Base-by-base conservation (phyloP, 306 rosid genomes). In the Lablab purpureus region DNA sequence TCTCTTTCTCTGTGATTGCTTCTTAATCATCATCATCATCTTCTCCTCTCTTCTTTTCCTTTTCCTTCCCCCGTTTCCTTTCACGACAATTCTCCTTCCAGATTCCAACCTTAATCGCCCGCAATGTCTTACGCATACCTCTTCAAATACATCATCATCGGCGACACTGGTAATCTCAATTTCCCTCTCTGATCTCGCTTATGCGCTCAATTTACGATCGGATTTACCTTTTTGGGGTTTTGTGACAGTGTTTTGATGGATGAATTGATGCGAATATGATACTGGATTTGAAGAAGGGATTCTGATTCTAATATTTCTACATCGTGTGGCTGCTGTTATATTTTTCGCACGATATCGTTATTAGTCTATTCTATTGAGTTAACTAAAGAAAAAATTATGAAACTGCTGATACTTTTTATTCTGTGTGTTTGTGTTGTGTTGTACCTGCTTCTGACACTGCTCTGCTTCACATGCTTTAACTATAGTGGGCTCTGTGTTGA, bases 131-230 rank as follows among this genome's bases (percentile, higher is more conserved):
- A 95, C 93, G 99, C 97, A 0, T 95, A 95, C 23, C 97, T 95
- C 22, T 95, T 95, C 97, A 95, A 95, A 87, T 95, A 95, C 84
- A 95, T 95, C 88, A 95, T 95, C 87, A 95, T 95, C 88, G 99
- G 98, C 28, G 99, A 95, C 75, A 95, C 99, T 37, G 99, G 99
- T 95, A 88, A 55, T 60, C 25, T 27, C 10, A 21, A 14, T 54
- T 41, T 7, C 14, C 25, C 17, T 43, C 49, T 7, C 25, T 27
- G 9, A 62, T 74, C 51, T 23, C 10, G 21, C n/a, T 54, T 30
- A 36, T 54, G 2, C 18, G 19, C 40, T 17, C 15, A 9, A 51
- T 70, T 71, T 13, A 22, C 52, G 73, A 81, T 85, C 68, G 41
- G 28, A 47, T 64, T 73, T 67, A 17, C 15, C 3, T 21, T 50